Evolutionary conservation across 2,329 filamentous ascomycete species (phyloP).

Genomic region (Pezicula neosporulosa): DNA sequence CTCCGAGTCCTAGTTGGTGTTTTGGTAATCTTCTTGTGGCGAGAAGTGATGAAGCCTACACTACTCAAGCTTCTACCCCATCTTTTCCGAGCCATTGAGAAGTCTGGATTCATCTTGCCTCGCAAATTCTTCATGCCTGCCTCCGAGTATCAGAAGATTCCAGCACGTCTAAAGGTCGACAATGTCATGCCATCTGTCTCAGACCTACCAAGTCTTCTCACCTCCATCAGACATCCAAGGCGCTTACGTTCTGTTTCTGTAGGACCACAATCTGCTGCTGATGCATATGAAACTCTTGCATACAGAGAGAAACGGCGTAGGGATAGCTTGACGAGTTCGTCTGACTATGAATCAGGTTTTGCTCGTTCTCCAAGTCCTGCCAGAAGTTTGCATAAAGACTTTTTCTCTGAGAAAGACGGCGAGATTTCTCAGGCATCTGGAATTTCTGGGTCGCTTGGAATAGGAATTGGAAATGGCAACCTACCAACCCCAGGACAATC

Average conservation of each 20-base stretch:
- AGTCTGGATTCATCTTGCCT: slow-evolving; percentile 74
- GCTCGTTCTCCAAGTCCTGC: slow-evolving; percentile 11
- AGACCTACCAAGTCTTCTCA: slow-evolving; percentile 78
- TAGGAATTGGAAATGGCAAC: slow-evolving; percentile 30
- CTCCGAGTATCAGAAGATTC: slow-evolving; percentile 85
- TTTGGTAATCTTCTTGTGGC: slow-evolving; percentile 81
- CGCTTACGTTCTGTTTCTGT: slow-evolving; percentile 81
- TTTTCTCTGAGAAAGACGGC: slow-evolving; percentile 17
- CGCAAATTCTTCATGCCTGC: slow-evolving; percentile 89
- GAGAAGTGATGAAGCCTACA: slow-evolving; percentile 82
- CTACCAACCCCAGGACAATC: slow-evolving; percentile 41
- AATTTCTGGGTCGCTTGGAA: slow-evolving; percentile 43
- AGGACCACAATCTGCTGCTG: slow-evolving; percentile 91
- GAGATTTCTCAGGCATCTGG: slow-evolving; percentile 25
- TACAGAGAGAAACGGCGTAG: slow-evolving; percentile 73
- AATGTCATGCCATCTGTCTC: slow-evolving; percentile 89
- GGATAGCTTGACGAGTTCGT: slow-evolving; percentile 43
- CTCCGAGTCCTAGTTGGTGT: slow-evolving; percentile 76
- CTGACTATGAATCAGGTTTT: slow-evolving; percentile 9
- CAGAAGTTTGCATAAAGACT: slow-evolving; percentile 8
- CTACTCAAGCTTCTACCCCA: slow-evolving; percentile 77
- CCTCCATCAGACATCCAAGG: slow-evolving; percentile 74
- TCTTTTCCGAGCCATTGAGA: slow-evolving; percentile 81
- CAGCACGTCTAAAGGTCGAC: slow-evolving; percentile 68
- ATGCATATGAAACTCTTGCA: slow-evolving; percentile 92